Conservation (phyloP, 2,329 filamentous ascomycete genomes). For the Xylariaceae sp. region DNA sequence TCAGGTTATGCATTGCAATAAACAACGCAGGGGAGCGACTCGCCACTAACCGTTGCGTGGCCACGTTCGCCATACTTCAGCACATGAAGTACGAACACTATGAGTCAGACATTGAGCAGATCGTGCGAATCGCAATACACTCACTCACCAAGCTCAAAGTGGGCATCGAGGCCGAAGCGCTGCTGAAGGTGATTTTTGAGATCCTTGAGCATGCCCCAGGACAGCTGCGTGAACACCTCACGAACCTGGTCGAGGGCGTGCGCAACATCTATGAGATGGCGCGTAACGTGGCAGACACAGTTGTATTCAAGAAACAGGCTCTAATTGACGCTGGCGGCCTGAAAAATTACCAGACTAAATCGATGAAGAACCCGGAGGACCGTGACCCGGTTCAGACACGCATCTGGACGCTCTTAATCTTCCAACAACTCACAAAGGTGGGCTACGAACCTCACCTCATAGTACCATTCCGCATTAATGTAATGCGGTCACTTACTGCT, state of each 20-base stretch:
- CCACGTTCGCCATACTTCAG: conserved; percentile 44
- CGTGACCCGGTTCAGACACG: conserved; percentile 36
- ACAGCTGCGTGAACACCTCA: conserved; percentile 44
- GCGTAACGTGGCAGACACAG: conserved; percentile 23
- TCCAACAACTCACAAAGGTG: conserved; percentile 42
- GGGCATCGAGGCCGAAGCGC: conserved; percentile 42
- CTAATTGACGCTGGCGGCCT: neutral
- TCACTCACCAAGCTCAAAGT: conserved; percentile 39
- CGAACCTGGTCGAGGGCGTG: conserved; percentile 44
- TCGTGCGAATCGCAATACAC: conserved; percentile 47
- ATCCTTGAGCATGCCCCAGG: conserved; percentile 44
- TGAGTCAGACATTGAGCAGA: conserved; percentile 43
- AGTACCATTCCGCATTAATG: conserved; percentile 39
- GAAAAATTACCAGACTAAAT: conserved; percentile 8
- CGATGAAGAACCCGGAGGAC: neutral
- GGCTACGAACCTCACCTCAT: conserved; percentile 44
- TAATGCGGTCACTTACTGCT: conserved; percentile 43
- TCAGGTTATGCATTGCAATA: too few species aligned
- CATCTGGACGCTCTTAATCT: conserved; percentile 43
- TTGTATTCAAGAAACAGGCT: neutral
- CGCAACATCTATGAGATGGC: conserved; percentile 34
- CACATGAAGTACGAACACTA: conserved; percentile 48
- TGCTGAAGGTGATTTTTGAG: conserved; percentile 44
- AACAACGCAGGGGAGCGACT: conserved; percentile 24
- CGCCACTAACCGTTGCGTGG: conserved; percentile 42